Percentiles rank a stretch among this genome's conserved stretches.
Conservation (phyloP, 371 early-diverging fungal genomes). For the Mortierella sp. region DNA sequence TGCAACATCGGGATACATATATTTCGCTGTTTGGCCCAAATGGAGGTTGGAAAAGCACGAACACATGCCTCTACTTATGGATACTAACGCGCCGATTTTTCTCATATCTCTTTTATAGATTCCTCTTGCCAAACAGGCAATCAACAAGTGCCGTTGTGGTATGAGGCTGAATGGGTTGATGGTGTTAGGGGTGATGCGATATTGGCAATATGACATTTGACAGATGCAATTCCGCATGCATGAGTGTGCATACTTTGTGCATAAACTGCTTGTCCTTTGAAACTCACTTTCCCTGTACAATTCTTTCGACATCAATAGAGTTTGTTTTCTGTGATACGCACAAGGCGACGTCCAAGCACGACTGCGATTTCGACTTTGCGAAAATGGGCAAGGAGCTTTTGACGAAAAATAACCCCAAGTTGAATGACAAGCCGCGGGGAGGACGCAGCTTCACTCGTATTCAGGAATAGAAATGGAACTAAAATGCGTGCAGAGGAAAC, state of each 20-base stretch:
- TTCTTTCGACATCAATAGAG: conserved; percentile 36
- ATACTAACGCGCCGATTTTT: conserved; percentile 1
- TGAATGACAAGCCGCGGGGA: conserved; percentile 80
- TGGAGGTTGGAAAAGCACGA: not conserved
- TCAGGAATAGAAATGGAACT: conserved; percentile 55
- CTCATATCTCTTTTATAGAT: conserved; percentile 56
- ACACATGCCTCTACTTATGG: conserved; percentile 3
- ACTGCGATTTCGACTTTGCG: conserved; percentile 83
- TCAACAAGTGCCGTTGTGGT: conserved; percentile 85
- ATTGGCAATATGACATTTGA: not conserved
- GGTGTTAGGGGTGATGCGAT: not conserved
- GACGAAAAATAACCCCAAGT: conserved; percentile 82
- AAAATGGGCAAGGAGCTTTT: conserved; percentile 74
- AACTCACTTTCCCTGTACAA: not conserved
- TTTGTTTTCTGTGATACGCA: conserved; percentile 86
- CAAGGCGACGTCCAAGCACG: conserved; percentile 80
- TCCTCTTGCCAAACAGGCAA: conserved; percentile 84
- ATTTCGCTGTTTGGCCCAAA: no score
- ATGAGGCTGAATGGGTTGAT: conserved; percentile 8
- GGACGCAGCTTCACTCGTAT: conserved; percentile 84
- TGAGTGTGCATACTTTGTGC: not conserved
- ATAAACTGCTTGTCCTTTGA: not conserved
- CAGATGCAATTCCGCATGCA: not conserved
- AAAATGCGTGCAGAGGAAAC: no score
- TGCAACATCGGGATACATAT: not conserved